phyloP scores from a whole-genome alignment of 306 rosid genomes.

The Acacia acuminata region DNA sequence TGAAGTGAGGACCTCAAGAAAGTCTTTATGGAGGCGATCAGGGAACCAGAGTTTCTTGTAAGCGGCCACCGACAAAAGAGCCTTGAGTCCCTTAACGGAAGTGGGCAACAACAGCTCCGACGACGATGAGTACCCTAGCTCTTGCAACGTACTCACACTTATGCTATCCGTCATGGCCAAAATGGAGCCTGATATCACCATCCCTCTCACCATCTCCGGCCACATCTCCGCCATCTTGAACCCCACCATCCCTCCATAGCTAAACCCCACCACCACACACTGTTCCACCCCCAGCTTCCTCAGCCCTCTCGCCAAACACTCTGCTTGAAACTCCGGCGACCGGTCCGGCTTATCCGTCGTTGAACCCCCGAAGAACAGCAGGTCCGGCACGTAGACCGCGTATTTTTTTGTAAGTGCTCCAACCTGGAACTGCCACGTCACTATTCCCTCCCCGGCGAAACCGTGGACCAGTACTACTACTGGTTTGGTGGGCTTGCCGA shows the following conservation, averaged over 20 bases:
- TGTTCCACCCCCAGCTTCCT: conserved; percentile 71
- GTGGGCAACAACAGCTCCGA: conserved; percentile 70
- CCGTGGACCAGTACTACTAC: conserved; percentile 78
- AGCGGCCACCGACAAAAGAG: conserved; percentile 53
- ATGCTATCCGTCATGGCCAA: conserved; percentile 49
- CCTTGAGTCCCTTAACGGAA: conserved; percentile 51
- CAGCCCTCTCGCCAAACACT: conserved; percentile 60
- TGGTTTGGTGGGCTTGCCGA: conserved; percentile 53
- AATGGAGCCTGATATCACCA: conserved; percentile 60
- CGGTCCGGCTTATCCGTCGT: conserved; percentile 51
- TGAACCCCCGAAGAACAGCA: conserved; percentile 84
- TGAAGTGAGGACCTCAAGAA: conserved; percentile 50
- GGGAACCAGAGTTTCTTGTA: conserved; percentile 63
- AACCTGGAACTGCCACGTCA: conserved; percentile 79
- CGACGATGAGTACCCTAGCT: conserved; percentile 56
- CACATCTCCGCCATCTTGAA: conserved; percentile 66
- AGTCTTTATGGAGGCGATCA: conserved; percentile 52
- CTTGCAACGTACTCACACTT: conserved; percentile 26
- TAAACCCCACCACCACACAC: conserved; percentile 71
- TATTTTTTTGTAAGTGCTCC: conserved; percentile 50
- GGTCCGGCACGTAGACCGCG: conserved; percentile 77
- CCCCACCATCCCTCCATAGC: conserved; percentile 85
- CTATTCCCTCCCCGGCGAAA: conserved; percentile 80
- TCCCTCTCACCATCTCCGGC: conserved; percentile 51
- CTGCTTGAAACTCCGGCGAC: conserved; percentile 71